These are phyloP conservation scores for Candolleomyces efflorescens DNA, from an alignment of 768 basidiomycete species.

Conservation along the genomic window DNA sequence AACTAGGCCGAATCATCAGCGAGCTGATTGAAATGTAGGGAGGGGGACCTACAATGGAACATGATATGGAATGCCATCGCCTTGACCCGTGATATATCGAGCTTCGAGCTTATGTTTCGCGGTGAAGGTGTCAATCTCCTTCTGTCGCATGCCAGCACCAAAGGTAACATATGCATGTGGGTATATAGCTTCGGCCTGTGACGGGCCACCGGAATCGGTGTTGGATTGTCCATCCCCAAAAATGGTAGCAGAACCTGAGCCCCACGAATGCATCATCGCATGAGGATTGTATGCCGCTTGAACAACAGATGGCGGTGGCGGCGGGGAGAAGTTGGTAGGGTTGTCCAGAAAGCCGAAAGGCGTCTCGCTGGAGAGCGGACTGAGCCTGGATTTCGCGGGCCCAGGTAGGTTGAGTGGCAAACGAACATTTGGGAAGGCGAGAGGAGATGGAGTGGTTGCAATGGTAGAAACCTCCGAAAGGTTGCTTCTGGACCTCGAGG, in stretches of 20 bases:
- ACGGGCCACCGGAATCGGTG: conserved; percentile 32
- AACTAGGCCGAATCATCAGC: conserved; percentile 31
- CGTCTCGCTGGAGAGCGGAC: conserved; percentile 29
- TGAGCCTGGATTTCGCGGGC: neutral
- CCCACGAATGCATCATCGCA: conserved; percentile 34
- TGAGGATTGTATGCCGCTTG: conserved; percentile 30
- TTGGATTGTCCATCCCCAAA: conserved; percentile 19
- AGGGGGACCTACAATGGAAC: conserved; percentile 61
- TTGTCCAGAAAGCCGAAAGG: conserved; percentile 61
- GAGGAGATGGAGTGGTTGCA: conserved; percentile 8
- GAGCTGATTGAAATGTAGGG: conserved; percentile 1
- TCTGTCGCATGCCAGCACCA: conserved; percentile 81
- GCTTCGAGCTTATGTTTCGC: conserved; percentile 64
- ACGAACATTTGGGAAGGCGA: neutral
- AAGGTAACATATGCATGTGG: conserved; percentile 80
- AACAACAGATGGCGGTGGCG: conserved; percentile 23
- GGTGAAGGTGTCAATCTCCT: conserved; percentile 71
- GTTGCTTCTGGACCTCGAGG: neutral
- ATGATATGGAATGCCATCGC: conserved; percentile 68
- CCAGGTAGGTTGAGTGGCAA: neutral
- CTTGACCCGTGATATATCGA: conserved; percentile 43
- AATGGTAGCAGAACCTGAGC: conserved; percentile 19
- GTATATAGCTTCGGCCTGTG: conserved; percentile 56
- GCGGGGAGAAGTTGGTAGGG: conserved; percentile 25
- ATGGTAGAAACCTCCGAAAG: conserved; percentile 4